Percentiles rank a stretch among this genome's conserved stretches.
Conservation (phyloP, 441 rosid species). For the Daphne laureola region DNA sequence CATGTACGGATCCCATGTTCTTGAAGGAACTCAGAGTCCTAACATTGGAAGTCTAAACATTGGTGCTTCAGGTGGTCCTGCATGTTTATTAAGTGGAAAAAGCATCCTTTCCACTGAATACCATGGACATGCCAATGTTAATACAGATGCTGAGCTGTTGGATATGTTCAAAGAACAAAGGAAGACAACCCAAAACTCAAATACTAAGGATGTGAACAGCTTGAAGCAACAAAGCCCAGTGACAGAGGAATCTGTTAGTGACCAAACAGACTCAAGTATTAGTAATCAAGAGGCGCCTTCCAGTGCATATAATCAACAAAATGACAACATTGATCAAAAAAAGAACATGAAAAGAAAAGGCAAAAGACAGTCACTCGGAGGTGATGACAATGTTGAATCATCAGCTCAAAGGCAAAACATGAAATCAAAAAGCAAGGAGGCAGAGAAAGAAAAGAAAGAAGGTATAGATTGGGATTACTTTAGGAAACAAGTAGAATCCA, state of each 20-base stretch:
- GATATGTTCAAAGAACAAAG: slow-evolving; percentile 23
- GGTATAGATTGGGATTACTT: slow-evolving; percentile 56
- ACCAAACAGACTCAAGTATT: slow-evolving; percentile 19
- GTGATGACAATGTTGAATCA: slow-evolving; percentile 18
- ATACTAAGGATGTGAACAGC: slow-evolving; percentile 17
- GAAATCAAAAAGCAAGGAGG: slow-evolving; percentile 34
- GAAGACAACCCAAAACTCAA: slow-evolving; percentile 20
- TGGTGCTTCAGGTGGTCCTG: slow-evolving; percentile 20
- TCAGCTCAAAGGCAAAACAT: slow-evolving; percentile 20
- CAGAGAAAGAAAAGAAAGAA: slow-evolving; percentile 36
- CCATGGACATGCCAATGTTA: slow-evolving; percentile 23
- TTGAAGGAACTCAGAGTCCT: slow-evolving; percentile 15
- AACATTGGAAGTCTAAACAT: slow-evolving; percentile 16
- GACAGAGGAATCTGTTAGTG: slow-evolving; percentile 18
- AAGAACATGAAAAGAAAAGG: slow-evolving; percentile 18
- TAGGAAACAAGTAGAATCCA: slow-evolving; percentile 37
- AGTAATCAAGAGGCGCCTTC: slow-evolving; percentile 22
- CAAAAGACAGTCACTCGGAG: slow-evolving; percentile 22
- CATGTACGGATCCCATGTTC: slow-evolving; percentile 23
- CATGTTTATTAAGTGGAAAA: slow-evolving; percentile 23
- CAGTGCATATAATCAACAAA: slow-evolving; percentile 24
- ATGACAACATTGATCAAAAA: slow-evolving; percentile 21
- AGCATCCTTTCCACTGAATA: slow-evolving; percentile 21
- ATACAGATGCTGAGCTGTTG: slow-evolving; percentile 23
- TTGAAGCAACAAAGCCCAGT: slow-evolving; percentile 20